phyloP scores from a whole-genome alignment of 2,329 filamentous ascomycete genomes.

The Lasiodiplodia sp. region DNA sequence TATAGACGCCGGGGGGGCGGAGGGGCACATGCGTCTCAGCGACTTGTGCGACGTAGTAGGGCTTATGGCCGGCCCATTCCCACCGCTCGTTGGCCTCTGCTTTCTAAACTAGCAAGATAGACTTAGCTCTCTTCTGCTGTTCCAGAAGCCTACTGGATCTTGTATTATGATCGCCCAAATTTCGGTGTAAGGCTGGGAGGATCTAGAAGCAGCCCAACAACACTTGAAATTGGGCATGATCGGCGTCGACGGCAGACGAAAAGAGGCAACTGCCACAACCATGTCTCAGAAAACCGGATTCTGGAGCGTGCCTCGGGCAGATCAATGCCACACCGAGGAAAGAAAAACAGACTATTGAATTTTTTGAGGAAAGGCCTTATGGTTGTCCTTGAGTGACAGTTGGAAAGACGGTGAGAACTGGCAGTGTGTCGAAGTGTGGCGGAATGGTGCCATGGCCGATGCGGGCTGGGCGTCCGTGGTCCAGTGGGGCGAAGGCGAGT shows the following conservation, averaged over 20 bases:
- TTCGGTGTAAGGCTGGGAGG: background rate
- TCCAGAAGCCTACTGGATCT: background rate
- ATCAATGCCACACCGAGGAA: background rate
- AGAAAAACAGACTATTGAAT: background rate
- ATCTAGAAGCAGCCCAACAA: background rate
- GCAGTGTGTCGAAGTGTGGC: background rate
- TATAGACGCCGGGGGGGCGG: background rate
- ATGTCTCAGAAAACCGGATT: background rate
- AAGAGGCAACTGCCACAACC: background rate
- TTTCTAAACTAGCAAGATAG: background rate
- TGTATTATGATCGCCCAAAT: background rate
- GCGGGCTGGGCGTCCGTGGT: background rate
- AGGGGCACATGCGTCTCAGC: background rate
- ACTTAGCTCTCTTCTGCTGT: background rate
- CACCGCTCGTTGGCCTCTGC: background rate
- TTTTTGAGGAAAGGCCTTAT: background rate
- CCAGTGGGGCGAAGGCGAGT: no score
- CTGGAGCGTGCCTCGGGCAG: background rate
- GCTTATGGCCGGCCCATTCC: background rate
- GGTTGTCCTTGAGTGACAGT: background rate
- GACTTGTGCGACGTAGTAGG: background rate
- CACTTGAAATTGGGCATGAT: background rate
- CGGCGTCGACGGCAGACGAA: background rate
- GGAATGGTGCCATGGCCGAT: background rate
- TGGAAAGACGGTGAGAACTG: background rate